Evolutionary conservation across 1,284 basidiomycete genomes (phyloP).

Genomic region (Pterula multifida): DNA sequence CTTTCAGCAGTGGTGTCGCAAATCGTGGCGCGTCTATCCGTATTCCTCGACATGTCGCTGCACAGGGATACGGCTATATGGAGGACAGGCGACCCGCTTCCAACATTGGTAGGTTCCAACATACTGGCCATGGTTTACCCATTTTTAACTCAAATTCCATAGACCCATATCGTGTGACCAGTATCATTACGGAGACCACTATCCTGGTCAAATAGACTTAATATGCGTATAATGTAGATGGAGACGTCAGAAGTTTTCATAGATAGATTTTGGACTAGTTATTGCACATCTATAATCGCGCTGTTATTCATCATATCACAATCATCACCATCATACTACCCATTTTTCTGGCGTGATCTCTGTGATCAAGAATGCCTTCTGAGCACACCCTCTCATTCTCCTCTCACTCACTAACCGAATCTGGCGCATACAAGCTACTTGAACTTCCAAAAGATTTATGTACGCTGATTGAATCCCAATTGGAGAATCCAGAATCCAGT

Average conservation of each 20-base stretch:
- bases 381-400: conserved; percentile 45
- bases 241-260: conserved; percentile 1
- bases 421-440: conserved; percentile 47
- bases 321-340: too few species aligned
- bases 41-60: conserved; percentile 86
- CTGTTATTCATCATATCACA: too few species aligned
- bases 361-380: conserved; percentile 27
- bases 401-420: conserved; percentile 28
- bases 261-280: not conserved
- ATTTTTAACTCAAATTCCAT: conserved; percentile 10
- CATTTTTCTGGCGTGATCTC: too few species aligned
- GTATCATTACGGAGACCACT: conserved; percentile 91
- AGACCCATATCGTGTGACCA: conserved; percentile 85
- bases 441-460: conserved; percentile 58
- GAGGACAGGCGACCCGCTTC: conserved; percentile 96
- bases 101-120: conserved; percentile 73
- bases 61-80: conserved; percentile 91
- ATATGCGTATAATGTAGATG: too few species aligned
- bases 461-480: conserved; percentile 33
- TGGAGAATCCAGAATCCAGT: conserved; percentile 18
- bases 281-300: too few species aligned
- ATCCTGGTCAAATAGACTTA: conserved; percentile 42
- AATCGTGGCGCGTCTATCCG: conserved; percentile 96
- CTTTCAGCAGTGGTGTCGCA: conserved; percentile 92
- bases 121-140: conserved; percentile 7